These are phyloP conservation scores for Neurospora sp. DNA, from an alignment of 2,329 filamentous ascomycete species.

Conservation along the genomic window DNA sequence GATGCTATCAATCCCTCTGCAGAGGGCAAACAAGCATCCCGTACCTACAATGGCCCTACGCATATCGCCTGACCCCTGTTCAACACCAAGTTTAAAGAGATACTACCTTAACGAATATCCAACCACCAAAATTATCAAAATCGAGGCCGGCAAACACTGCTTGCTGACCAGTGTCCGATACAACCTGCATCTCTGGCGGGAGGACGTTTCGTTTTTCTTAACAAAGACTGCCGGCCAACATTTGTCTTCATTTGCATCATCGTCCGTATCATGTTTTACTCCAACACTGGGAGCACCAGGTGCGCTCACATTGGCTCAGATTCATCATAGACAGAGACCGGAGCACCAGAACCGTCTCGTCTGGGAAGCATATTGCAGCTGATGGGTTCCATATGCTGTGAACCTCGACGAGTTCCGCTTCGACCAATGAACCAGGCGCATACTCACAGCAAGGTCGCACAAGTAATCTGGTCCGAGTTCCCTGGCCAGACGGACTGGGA, in stretches of 20 bases:
- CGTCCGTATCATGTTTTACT: not conserved
- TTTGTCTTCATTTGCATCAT: not conserved
- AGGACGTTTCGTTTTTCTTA: not conserved
- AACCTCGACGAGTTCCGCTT: constrained; percentile 9
- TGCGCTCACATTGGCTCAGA: not conserved
- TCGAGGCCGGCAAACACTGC: not conserved
- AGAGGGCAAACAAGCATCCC: not conserved
- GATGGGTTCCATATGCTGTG: constrained; percentile 14
- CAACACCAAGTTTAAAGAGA: not conserved
- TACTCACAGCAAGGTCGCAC: constrained; percentile 10
- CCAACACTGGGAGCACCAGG: not conserved
- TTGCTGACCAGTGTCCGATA: not conserved
- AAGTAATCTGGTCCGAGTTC: constrained; percentile 14
- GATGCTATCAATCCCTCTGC: not conserved
- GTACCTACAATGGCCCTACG: not conserved
- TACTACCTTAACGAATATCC: not conserved
- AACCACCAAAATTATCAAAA: not conserved
- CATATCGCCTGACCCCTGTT: not conserved
- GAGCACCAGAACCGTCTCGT: constrained; percentile 1
- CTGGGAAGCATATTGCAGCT: constrained; percentile 10
- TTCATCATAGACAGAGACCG: not conserved
- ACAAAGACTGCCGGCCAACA: not conserved
- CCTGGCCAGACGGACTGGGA: constrained; percentile 1
- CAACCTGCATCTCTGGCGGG: not conserved
- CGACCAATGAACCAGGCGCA: constrained; percentile 11